phyloP scores from a whole-genome alignment of 2,329 filamentous ascomycete species.

The Pseudogymnoascus sp. region DNA sequence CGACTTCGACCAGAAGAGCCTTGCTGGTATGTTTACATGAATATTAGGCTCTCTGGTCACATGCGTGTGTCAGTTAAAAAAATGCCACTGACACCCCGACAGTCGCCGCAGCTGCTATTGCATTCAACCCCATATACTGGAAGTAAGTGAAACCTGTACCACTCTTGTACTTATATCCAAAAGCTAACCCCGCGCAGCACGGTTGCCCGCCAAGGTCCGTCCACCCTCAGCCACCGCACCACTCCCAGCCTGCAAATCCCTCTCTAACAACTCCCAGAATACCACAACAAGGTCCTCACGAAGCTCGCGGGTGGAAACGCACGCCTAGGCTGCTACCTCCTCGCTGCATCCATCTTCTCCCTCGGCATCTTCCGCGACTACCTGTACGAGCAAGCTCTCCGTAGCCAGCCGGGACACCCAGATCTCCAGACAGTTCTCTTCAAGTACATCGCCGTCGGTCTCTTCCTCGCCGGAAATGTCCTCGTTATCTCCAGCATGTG shows the following conservation, averaged over 20 bases:
- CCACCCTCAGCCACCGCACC: constrained; percentile 7
- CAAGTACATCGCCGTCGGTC: constrained; percentile 57
- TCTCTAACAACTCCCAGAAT: constrained; percentile 51
- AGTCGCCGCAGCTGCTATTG: constrained; percentile 77
- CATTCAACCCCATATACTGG: constrained; percentile 99
- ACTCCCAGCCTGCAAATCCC: constrained; percentile 13
- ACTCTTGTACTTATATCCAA: neutral
- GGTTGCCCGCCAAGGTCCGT: constrained; percentile 69
- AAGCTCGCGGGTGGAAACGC: constrained; percentile 74
- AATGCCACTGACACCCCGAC: constrained; percentile 12
- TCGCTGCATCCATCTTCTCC: constrained; percentile 83
- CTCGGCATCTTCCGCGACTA: constrained; percentile 83
- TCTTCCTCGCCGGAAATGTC: constrained; percentile 69
- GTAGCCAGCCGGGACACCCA: constrained; percentile 66
- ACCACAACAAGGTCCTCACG: constrained; percentile 82
- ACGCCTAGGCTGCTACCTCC: constrained; percentile 76
- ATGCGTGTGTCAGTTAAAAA: constrained; percentile 16
- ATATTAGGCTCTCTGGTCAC: constrained; percentile 7
- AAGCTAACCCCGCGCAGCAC: constrained; percentile 44
- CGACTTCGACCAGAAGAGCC: constrained; percentile 58
- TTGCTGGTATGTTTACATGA: constrained; percentile 47
- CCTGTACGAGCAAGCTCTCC: constrained; percentile 78
- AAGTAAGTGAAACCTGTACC: constrained; percentile 58
- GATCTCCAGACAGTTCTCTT: constrained; percentile 53
- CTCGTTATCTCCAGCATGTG: constrained; percentile 86